Evolutionary conservation across 345 rosid species (phyloP).

Genomic region (Corchorus capsularis): DNA sequence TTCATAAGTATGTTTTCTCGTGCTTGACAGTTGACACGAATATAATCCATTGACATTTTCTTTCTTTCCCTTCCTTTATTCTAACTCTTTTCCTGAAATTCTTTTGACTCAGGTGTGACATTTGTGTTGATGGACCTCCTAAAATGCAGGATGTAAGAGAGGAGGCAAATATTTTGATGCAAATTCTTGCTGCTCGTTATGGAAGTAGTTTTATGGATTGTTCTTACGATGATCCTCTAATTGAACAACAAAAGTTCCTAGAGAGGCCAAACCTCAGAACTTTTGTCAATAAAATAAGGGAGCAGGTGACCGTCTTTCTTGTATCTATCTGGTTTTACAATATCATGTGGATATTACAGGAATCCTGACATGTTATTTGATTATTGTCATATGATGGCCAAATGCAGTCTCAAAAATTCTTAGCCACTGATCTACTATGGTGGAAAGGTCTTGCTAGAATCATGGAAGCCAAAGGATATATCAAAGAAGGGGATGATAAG

Average conservation of each 20-base stretch:
- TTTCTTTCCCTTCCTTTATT: background rate
- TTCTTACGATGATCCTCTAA: slow-evolving; percentile 45
- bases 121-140: slow-evolving; percentile 76
- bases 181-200: slow-evolving; percentile 56
- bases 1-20: background rate
- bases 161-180: slow-evolving; percentile 69
- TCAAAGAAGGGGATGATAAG: slow-evolving; percentile 63
- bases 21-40: slow-evolving; percentile 1
- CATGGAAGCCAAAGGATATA: slow-evolving; percentile 72
- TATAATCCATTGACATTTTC: background rate
- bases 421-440: slow-evolving; percentile 64
- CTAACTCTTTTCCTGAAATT: slow-evolving; percentile 9
- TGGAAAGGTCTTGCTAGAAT: slow-evolving; percentile 90
- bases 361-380: slow-evolving; percentile 17
- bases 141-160: slow-evolving; percentile 59
- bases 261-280: slow-evolving; percentile 59
- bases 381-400: slow-evolving; percentile 27
- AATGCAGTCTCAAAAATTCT: slow-evolving; percentile 56
- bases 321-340: background rate
- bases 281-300: slow-evolving; percentile 63
- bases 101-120: slow-evolving; percentile 65
- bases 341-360: background rate
- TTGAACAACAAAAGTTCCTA: slow-evolving; percentile 29
- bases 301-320: slow-evolving; percentile 46
- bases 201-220: slow-evolving; percentile 41